These are phyloP conservation scores for Naganishia albida DNA, from an alignment of 1,284 basidiomycete genomes.

Conservation along the genomic window DNA sequence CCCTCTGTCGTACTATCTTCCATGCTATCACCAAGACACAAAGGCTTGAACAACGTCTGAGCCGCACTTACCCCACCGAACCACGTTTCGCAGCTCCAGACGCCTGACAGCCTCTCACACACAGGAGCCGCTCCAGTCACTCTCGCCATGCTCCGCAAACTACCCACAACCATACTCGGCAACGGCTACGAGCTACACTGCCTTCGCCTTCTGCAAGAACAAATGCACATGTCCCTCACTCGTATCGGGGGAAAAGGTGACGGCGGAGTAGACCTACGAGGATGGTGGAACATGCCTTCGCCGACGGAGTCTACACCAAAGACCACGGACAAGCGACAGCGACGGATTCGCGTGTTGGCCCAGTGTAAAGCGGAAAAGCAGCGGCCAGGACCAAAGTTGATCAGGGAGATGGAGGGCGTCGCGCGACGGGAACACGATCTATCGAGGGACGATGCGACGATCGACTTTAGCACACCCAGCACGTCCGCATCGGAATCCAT, in stretches of 20 bases:
- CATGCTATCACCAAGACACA: no score
- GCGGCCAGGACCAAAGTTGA: slow-evolving; percentile 71
- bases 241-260: slow-evolving; percentile 76
- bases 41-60: no score
- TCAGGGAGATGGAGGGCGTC: slow-evolving; percentile 86
- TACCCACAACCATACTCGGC: slow-evolving; percentile 64
- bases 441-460: slow-evolving; percentile 18
- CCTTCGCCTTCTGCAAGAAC: slow-evolving; percentile 62
- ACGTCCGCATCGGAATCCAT: slow-evolving; percentile 47
- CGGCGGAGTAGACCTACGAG: slow-evolving; percentile 82
- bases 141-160: slow-evolving; percentile 15
- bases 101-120: no score
- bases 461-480: background rate
- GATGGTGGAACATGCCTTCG: slow-evolving; percentile 84
- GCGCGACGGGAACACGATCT: slow-evolving; percentile 46
- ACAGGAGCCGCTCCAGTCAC: no score
- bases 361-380: slow-evolving; percentile 89
- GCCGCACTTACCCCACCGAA: no score
- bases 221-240: slow-evolving; percentile 74
- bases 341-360: slow-evolving; percentile 70
- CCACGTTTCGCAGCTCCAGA: no score
- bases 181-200: slow-evolving; percentile 74
- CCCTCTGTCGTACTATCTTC: no score
- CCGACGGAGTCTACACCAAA: slow-evolving; percentile 14
- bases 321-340: slow-evolving; percentile 12